Conservation (phyloP, 192 early-diverging fungal species). For the Obelidium mucronatum region DNA sequence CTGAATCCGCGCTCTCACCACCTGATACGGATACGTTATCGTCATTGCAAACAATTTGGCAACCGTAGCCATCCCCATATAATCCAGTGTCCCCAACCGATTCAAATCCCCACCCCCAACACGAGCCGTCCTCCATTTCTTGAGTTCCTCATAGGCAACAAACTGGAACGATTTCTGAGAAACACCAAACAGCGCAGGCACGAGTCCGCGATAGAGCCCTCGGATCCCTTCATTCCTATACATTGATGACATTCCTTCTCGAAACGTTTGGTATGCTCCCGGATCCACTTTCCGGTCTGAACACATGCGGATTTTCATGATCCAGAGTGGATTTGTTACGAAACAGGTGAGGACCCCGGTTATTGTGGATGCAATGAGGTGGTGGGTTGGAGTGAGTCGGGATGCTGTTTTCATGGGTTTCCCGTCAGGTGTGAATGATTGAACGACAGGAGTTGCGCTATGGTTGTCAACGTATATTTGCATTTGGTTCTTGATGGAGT, state of each 20-base stretch:
- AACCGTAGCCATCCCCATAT: conserved; percentile 80
- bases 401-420: conserved; percentile 6
- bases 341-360: conserved; percentile 86
- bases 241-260: conserved; percentile 74
- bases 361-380: conserved; percentile 78
- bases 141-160: conserved; percentile 98
- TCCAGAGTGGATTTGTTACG: conserved; percentile 94
- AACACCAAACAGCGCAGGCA: conserved; percentile 90
- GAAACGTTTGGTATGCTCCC: conserved; percentile 48
- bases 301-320: conserved; percentile 90
- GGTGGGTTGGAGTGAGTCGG: conserved; percentile 73
- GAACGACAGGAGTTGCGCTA: neutral
- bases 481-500: conserved; percentile 70
- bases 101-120: conserved; percentile 27
- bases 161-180: conserved; percentile 97
- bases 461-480: conserved; percentile 13
- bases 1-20: conserved; percentile 82
- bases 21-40: conserved; percentile 94
- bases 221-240: conserved; percentile 79
- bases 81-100: conserved; percentile 64
- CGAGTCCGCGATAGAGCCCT: conserved; percentile 91
- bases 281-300: conserved; percentile 48
- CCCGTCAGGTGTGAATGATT: neutral
- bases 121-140: conserved; percentile 52
- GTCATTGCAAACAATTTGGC: conserved; percentile 86